phyloP scores from a whole-genome alignment of 305 asterid species.

The Fraxinus albicans region DNA sequence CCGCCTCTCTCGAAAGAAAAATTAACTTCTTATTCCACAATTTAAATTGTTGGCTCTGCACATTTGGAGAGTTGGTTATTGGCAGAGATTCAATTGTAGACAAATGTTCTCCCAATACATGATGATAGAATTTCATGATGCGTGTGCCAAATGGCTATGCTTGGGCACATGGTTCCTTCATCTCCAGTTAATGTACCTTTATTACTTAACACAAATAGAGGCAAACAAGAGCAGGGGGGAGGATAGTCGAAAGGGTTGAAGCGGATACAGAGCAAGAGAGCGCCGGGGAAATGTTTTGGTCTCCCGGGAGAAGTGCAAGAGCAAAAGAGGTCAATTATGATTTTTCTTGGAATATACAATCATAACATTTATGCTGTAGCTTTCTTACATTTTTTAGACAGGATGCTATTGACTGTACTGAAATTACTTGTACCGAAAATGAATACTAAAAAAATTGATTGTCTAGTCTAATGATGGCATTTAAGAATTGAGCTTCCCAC shows the following conservation, averaged over 20 bases:
- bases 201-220: not conserved
- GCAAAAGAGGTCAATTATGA: not conserved
- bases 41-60: not conserved
- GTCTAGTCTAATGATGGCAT: not conserved
- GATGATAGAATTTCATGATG: not conserved
- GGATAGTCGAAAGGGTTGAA: not conserved
- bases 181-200: not conserved
- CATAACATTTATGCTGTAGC: not conserved
- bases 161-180: not conserved
- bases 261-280: not conserved
- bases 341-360: not conserved
- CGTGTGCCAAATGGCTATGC: not conserved
- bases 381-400: slow-evolving; percentile 20
- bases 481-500: not conserved
- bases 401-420: not conserved
- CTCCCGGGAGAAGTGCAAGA: not conserved
- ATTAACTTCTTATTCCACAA: not conserved
- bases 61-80: not conserved
- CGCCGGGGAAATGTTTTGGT: not conserved
- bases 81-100: not conserved
- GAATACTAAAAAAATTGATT: not conserved
- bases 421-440: not conserved
- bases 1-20: not conserved
- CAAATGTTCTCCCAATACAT: not conserved
- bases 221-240: not conserved